Conservation (phyloP, 192 early-diverging fungal genomes). For the Allomyces macrogynus region DNA sequence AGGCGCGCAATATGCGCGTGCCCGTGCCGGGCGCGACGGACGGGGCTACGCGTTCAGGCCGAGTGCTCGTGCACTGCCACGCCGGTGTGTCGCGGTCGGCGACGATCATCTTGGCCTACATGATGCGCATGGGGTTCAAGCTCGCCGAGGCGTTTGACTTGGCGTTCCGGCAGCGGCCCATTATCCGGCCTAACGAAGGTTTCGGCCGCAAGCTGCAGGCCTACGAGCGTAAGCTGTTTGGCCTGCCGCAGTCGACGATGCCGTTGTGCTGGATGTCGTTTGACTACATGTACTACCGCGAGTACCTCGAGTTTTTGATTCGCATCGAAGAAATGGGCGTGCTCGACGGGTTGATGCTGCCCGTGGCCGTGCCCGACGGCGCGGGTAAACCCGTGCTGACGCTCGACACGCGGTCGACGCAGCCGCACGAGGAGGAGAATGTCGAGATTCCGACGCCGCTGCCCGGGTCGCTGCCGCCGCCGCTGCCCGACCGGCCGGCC, state of each 20-base stretch:
- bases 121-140: constrained; percentile 45
- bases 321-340: not conserved
- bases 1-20: constrained; percentile 12
- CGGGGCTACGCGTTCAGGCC: constrained; percentile 10
- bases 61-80: constrained; percentile 68
- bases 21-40: not conserved
- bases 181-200: constrained; percentile 64
- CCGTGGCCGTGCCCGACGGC: too few species aligned
- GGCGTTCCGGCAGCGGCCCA: constrained; percentile 43
- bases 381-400: not conserved
- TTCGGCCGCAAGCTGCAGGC: constrained; percentile 59
- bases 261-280: not conserved
- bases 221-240: constrained; percentile 20
- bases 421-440: not conserved
- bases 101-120: constrained; percentile 64
- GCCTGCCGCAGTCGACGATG: not conserved
- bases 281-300: not conserved
- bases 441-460: not conserved
- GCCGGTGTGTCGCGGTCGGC: constrained; percentile 77
- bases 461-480: too few species aligned
- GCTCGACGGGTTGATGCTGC: not conserved
- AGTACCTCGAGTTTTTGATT: not conserved
- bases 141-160: constrained; percentile 49
- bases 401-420: not conserved
- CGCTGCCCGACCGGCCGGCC: too few species aligned